phyloP scores from a whole-genome alignment of 352 stramenopile species.

The Phytophthora tentaculata region DNA sequence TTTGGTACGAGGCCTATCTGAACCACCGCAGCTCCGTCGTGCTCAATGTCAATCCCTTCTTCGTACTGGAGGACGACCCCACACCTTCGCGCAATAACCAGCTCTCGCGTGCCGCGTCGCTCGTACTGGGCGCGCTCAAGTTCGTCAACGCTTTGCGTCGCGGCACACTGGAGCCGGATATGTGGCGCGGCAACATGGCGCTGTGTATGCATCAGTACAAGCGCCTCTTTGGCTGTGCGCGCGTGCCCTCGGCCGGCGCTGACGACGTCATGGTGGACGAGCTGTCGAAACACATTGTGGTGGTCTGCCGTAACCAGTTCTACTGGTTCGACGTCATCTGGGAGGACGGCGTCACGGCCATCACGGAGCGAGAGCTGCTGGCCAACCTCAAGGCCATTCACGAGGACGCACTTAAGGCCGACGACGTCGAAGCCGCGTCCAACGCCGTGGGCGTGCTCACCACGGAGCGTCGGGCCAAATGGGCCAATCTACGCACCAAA shows the following conservation, averaged over 20 bases:
- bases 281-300: slow-evolving; percentile 91
- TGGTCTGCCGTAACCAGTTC: slow-evolving; percentile 94
- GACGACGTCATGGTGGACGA: slow-evolving; percentile 87
- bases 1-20: slow-evolving; percentile 97
- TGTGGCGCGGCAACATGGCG: slow-evolving; percentile 83
- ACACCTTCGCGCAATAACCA: slow-evolving; percentile 91
- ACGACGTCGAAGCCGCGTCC: slow-evolving; percentile 61
- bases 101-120: slow-evolving; percentile 86
- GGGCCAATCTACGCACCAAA: slow-evolving; percentile 86
- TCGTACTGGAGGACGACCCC: slow-evolving; percentile 93
- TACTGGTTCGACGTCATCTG: slow-evolving; percentile 95
- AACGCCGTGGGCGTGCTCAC: slow-evolving; percentile 92
- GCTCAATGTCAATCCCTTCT: slow-evolving; percentile 97
- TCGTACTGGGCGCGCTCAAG: slow-evolving; percentile 93
- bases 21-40: slow-evolving; percentile 92
- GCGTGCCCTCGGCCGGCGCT: slow-evolving; percentile 75
- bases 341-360: slow-evolving; percentile 85
- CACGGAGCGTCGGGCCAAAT: slow-evolving; percentile 90
- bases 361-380: slow-evolving; percentile 92
- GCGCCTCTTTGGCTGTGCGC: slow-evolving; percentile 89
- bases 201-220: slow-evolving; percentile 98
- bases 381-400: slow-evolving; percentile 93
- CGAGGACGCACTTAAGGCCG: slow-evolving; percentile 73
- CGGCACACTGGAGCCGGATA: slow-evolving; percentile 92
- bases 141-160: slow-evolving; percentile 91